Base-by-base conservation (phyloP, 176 grass and related monocot genomes). In the Hordeum marinum region DNA sequence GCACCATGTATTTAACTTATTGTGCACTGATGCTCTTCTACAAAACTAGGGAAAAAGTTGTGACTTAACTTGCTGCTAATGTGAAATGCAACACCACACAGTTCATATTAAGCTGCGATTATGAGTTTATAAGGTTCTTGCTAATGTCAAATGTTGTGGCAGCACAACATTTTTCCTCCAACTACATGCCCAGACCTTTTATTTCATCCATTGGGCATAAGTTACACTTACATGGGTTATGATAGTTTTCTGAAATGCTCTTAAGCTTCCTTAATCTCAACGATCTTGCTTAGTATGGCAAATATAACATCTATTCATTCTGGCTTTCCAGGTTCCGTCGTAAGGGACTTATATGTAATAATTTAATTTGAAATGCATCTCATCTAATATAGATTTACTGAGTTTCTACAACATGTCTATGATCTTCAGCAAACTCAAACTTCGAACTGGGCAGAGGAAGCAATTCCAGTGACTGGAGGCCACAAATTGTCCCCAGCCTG, bases 361-460 rank as follows among this genome's bases (percentile, higher is more conserved):
- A 63, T 73, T 62, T 54, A 68, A 23, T 80, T 89, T 86, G 12
- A 55, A 58, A 73, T 68, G 60, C 18, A 68, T 45, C 64, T 81
- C 23, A 24, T 85, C 52, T 15, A 75, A 17, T 76, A 10, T 37
- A 59, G 23, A 7, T 68, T n/a, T 84, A 52, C 62, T 78, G 18
- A 84, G 21, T 46, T 50, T 42, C 85, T 20, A 25, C 1, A 35
- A 72, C 17, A 63, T 81, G 42, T 23, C 45, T 70, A 76, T 79
- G 39, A 72, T 78, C 63, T 90, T 81, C 93, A 99, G 96, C 96
- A 85, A 99, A 99, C 89, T 99, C 93, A 27, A 99, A 96, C 79
- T 92, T 88, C 32, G 91, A 99, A 89, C 64, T 99, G 65, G 96
- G 93, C 61, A 94, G 96, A 89, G 93, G 91, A 75, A 89, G 90